These are phyloP conservation scores for Scheffersomyces segobiensis DNA, from an alignment of 1,139 yeast genomes.

Conservation along the genomic window DNA sequence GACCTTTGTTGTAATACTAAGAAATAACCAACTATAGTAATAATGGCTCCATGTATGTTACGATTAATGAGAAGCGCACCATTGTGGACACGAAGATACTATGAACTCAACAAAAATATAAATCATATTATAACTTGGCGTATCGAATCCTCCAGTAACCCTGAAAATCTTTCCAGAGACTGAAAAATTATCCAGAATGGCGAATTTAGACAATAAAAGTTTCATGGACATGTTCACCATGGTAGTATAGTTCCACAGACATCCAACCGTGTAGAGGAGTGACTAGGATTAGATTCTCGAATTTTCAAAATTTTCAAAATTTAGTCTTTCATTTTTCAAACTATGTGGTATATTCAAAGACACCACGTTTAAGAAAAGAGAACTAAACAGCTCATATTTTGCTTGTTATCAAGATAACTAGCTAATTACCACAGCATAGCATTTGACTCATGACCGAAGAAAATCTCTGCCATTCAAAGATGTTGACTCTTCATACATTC, in stretches of 20 bases:
- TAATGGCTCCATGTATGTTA: slow-evolving; percentile 32
- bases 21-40: slow-evolving; percentile 14
- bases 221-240: background rate
- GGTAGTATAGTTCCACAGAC: background rate
- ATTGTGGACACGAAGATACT: background rate
- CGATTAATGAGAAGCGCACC: background rate
- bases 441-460: background rate
- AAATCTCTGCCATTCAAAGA: background rate
- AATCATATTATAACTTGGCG: background rate
- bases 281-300: background rate
- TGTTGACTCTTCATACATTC: background rate
- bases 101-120: background rate
- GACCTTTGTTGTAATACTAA: slow-evolving; percentile 2
- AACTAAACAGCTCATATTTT: background rate
- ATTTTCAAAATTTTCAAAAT: background rate
- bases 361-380: background rate
- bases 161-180: background rate
- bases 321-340: background rate
- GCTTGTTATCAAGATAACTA: background rate
- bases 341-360: background rate
- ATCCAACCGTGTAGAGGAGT: background rate
- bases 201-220: background rate
- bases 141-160: background rate
- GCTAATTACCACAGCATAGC: background rate
- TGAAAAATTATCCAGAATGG: background rate